A percentile compares a stretch with the other conserved stretches of the same genome.
These are phyloP conservation scores for Postia placenta DNA, from an alignment of 768 basidiomycete species.

Conservation along the genomic window DNA sequence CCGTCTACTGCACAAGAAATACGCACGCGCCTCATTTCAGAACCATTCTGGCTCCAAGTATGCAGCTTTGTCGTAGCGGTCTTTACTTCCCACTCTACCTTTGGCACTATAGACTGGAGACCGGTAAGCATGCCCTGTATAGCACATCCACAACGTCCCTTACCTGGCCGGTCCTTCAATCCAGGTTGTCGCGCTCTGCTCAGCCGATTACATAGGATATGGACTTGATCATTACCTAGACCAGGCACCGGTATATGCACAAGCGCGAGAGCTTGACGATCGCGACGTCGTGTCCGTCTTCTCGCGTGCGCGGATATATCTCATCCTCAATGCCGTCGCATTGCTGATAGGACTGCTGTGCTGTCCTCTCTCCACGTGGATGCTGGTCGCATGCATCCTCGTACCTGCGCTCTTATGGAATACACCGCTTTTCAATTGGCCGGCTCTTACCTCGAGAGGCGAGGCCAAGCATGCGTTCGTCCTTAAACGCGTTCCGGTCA, in stretches of 20 bases:
- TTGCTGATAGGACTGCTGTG: constrained; percentile 2
- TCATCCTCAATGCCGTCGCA: constrained; percentile 1
- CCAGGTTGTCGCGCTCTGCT: constrained; percentile 4
- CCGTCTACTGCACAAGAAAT: too few species aligned
- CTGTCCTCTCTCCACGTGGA: constrained; percentile 2
- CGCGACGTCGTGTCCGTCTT: constrained; percentile 3
- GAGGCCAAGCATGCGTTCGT: background rate
- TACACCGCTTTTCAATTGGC: constrained; percentile 3
- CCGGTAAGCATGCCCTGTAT: constrained; percentile 1
- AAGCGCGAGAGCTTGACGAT: constrained; percentile 3
- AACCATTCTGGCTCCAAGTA: too few species aligned
- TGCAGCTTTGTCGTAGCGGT: constrained; percentile 3
- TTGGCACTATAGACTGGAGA: constrained; percentile 7
- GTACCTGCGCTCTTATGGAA: constrained; percentile 6
- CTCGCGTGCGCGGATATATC: background rate
- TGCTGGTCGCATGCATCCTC: constrained; percentile 2
- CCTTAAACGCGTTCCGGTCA: constrained; percentile 4
- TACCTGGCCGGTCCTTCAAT: background rate
- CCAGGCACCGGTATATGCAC: background rate
- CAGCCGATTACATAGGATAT: constrained; percentile 3
- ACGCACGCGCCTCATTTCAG: too few species aligned
- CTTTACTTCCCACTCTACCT: constrained; percentile 5
- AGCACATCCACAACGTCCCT: background rate
- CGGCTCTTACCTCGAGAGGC: background rate
- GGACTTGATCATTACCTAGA: constrained; percentile 7